phyloP scores from a whole-genome alignment of 805 yeast species.

The Saccharomycopsis capsularis region DNA sequence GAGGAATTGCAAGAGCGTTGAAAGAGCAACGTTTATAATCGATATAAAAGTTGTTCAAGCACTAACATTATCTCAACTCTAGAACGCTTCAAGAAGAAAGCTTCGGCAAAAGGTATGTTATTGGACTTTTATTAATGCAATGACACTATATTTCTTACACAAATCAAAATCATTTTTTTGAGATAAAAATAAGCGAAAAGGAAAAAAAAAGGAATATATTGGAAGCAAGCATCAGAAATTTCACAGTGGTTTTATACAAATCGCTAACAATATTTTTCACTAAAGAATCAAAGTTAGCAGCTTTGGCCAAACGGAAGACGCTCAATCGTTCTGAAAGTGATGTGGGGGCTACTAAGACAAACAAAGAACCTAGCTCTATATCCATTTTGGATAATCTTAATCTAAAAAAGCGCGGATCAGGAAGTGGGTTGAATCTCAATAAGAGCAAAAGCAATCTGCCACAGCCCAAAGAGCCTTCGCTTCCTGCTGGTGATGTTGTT shows the following conservation, averaged over 20 bases:
- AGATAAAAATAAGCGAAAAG: too few species aligned
- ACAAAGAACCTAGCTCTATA: neutral
- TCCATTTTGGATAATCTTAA: conserved; percentile 6
- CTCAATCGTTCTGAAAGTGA: conserved; percentile 9
- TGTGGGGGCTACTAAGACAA: neutral
- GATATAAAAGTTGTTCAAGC: too few species aligned
- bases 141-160: too few species aligned
- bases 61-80: neutral
- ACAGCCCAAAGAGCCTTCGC: neutral
- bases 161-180: too few species aligned
- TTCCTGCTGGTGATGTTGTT: neutral
- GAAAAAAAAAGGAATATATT: too few species aligned
- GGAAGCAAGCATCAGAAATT: too few species aligned
- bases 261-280: conserved; percentile 2
- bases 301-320: conserved; percentile 35
- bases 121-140: too few species aligned
- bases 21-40: too few species aligned
- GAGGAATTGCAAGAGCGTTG: too few species aligned
- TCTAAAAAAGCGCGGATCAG: neutral
- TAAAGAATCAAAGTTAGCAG: conserved; percentile 38
- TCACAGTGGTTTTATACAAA: too few species aligned
- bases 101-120: conserved; percentile 41
- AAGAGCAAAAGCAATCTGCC: neutral
- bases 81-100: conserved; percentile 25
- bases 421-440: neutral